Evolutionary conservation across 192 early-diverging fungal genomes (phyloP), one percentile per base, ranked within the genome.

Genomic region (Coemansia reversa): DNA sequence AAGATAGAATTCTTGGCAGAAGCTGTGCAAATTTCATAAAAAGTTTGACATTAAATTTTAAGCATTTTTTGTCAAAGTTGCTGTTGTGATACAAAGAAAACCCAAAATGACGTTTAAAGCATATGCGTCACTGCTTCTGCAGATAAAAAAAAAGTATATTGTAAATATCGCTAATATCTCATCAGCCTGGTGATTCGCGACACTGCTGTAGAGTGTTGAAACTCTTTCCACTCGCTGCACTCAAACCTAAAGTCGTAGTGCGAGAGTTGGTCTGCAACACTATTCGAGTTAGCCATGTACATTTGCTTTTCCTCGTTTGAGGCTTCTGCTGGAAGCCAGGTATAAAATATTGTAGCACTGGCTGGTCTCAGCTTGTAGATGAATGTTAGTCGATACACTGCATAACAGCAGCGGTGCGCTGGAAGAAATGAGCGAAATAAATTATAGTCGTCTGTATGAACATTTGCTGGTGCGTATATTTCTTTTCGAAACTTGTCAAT

Each of bases 171-270:
- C 35, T 39, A 39, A 39, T 23, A 28, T 23, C 47, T 47, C 20
- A 55, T 22, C 33, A 61, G 53, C 28, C 24, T 29, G 52, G 28
- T 18, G 5, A 60, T 48, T 48, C 48, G 55, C 7, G 58, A 29
- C 12, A 60, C 35, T 23, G 59, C 66, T 5, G 49, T 53, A 4
- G 25, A 28, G 23, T 56, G 66, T 51, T 68, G 66, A 47, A 68
- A 62, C 45, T 68, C 66, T 12, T 48, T 42, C 66, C 58, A 61
- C 53, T 68, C 42, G 51, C 52, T 49, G 59, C 66, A 61, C 52
- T 27, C 52, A 35, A 68, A 50, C 14, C 56, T 33, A 12, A 61
- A 49, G 51, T 68, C 66, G 32, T 59, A 68, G 32, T 68, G 66
- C 28, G 58, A 55, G 27, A 68, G 59, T 47, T 49, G 29, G 49